Evolutionary conservation across 441 rosid genomes (phyloP), one percentile per base, ranked within the genome.

Genomic region (Viola pubescens): DNA sequence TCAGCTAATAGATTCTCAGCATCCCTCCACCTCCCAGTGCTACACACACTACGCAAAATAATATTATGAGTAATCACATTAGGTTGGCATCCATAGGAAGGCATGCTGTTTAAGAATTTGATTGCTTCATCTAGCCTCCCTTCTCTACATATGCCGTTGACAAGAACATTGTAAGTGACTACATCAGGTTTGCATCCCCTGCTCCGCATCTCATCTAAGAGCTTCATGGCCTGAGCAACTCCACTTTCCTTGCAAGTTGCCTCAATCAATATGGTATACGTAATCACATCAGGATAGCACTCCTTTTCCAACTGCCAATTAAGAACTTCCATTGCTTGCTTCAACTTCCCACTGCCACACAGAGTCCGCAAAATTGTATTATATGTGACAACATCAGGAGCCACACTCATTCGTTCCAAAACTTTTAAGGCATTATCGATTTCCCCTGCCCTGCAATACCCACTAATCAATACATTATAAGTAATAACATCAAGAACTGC

Each of bases 1-100:
- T 89, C 86, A 46, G 86, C 66, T 38, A 91, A 73, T 37, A 91
- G 81, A 70, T 56, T 83, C 73, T 91, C 96, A 0, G 98, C 96
- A 43, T 91, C 96, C 81, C 73, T 82, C 98, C 95, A 85, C 71
- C 98, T 81, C 56, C 88, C 95, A 0, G 94, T 76, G 68, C 89
- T 76, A 65, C 96, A 88, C 95, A 86, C 76, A 73, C 94, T 80
- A 55, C 94, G 82, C 73, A 91, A 68, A 8, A 91, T 81, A 44
- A 80, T 88, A 68, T 91, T 91, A 70, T 87, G 83, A 7, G 94
- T 83, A 52, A 88, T 82, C 61, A 85, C 94, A 71, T 85, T 81
- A 3, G 98, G 96, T 59, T 83, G 81, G 72, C 86, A 86, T 64
- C 85, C 89, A 45, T 67, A 74, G 7, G 87, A 83, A 19, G 86